phyloP scores from a whole-genome alignment of 257 asterid genomes.

The Solanum rostratum region DNA sequence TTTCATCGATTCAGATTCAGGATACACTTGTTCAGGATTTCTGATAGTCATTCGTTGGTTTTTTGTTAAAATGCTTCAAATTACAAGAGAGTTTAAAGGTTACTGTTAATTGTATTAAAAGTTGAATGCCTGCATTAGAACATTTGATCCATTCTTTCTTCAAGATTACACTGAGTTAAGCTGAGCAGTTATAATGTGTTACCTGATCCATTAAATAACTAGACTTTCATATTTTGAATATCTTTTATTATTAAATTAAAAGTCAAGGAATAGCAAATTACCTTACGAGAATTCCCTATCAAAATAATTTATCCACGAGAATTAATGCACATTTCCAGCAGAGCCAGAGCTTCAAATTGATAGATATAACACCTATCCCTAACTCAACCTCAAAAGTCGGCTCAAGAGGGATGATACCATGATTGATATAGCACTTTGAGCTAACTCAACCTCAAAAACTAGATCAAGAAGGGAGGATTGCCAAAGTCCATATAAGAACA shows the following conservation, averaged over 20 bases:
- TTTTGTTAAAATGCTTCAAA: not conserved
- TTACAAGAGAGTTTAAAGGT: not conserved
- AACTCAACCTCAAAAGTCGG: not conserved
- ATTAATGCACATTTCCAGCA: not conserved
- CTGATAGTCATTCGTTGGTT: not conserved
- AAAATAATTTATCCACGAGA: not conserved
- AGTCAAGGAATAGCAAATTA: not conserved
- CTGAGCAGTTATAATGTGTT: not conserved
- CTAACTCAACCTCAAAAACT: not conserved
- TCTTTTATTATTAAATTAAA: not conserved
- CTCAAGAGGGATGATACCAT: not conserved
- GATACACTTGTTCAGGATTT: not conserved
- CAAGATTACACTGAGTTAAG: not conserved
- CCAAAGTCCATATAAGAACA: too few relatives aligned
- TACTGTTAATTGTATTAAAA: not conserved
- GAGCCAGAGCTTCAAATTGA: not conserved
- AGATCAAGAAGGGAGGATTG: not conserved
- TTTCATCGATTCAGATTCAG: not conserved
- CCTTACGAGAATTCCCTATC: not conserved
- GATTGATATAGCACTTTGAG: not conserved
- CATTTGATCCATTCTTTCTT: not conserved
- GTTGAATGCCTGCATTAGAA: not conserved
- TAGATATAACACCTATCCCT: not conserved
- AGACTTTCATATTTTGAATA: not conserved
- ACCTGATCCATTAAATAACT: not conserved